Evolutionary conservation across 73 alveolate species (phyloP).

Genomic region (Paramecium primaurelia): DNA sequence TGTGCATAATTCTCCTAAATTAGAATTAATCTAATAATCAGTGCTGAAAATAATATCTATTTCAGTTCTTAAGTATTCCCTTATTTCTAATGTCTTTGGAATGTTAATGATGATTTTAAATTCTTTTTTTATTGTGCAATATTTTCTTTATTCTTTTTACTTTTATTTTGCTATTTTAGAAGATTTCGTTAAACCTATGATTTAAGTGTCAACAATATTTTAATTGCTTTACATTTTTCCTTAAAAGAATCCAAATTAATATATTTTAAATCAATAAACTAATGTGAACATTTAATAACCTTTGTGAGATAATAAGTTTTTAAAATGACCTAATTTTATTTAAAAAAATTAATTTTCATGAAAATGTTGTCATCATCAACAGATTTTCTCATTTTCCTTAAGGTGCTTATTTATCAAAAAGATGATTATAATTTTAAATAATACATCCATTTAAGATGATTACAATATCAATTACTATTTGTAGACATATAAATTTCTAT

Average conservation of each 20-base stretch:
- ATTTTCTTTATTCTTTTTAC: neutral
- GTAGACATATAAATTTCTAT: neutral
- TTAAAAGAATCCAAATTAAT: neutral
- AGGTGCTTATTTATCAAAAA: neutral
- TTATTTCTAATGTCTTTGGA: neutral
- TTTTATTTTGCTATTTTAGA: neutral
- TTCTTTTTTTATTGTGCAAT: neutral
- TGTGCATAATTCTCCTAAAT: slow-evolving; percentile 29
- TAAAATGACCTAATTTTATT: neutral
- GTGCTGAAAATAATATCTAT: neutral
- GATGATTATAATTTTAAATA: neutral
- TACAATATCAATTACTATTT: neutral
- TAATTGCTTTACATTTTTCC: neutral
- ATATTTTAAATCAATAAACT: neutral
- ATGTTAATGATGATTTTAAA: neutral
- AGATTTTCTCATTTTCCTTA: neutral
- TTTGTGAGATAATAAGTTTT: neutral
- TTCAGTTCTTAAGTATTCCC: slow-evolving; percentile 13
- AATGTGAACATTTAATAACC: neutral
- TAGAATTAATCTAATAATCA: neutral
- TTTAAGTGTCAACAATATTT: neutral
- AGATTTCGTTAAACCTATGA: neutral
- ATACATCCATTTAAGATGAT: neutral
- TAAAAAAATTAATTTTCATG: neutral
- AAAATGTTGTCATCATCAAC: neutral